A percentile compares a stretch with the other conserved stretches of the same genome.
Conservation (phyloP, 2,329 filamentous ascomycete genomes). For the Clonostachys sp. region DNA sequence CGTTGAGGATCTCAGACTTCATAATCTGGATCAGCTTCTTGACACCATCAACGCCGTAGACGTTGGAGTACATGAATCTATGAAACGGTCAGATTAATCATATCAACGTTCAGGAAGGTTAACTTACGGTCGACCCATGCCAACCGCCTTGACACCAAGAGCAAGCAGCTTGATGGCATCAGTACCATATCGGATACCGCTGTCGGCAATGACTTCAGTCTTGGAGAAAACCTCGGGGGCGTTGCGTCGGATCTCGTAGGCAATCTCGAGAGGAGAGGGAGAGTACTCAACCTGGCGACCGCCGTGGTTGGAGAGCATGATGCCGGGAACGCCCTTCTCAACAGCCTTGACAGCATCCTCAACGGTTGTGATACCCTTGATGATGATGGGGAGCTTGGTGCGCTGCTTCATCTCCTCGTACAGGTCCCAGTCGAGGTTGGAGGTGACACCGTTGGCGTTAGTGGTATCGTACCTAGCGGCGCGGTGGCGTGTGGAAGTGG, state of each 20-base stretch:
- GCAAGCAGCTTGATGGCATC: slow-evolving; percentile 36
- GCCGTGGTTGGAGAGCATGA: slow-evolving; percentile 37
- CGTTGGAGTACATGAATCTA: slow-evolving; percentile 43
- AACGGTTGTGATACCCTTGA: slow-evolving; percentile 32
- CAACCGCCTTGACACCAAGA: slow-evolving; percentile 35
- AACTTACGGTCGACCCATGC: slow-evolving; percentile 37
- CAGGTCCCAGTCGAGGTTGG: slow-evolving; percentile 20
- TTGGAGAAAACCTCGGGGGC: slow-evolving; percentile 29
- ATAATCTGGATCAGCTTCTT: slow-evolving; percentile 35
- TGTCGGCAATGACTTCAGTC: slow-evolving; percentile 32
- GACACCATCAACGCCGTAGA: slow-evolving; percentile 44
- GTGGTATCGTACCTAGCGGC: slow-evolving; percentile 30
- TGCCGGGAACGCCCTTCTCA: slow-evolving; percentile 21
- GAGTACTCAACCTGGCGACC: slow-evolving; percentile 33
- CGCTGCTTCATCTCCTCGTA: slow-evolving; percentile 25
- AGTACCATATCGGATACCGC: slow-evolving; percentile 35
- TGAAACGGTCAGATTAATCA: too few species aligned
- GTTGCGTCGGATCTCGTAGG: slow-evolving; percentile 30
- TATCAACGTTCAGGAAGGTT: too few species aligned
- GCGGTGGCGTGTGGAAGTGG: slow-evolving; percentile 30
- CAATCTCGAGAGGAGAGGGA: slow-evolving; percentile 29
- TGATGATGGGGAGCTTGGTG: slow-evolving; percentile 29
- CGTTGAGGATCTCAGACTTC: slow-evolving; percentile 42
- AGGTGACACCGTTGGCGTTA: slow-evolving; percentile 21
- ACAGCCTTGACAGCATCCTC: slow-evolving; percentile 24